These are phyloP conservation scores for cucumber (Cucumis sativus) DNA, from an alignment of 306 rosid species.

Conservation along the genomic window Cucumber_9930_V3 NC_026659.2:30364001-30364500, in stretches of 20 bases:
- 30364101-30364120: background rate
- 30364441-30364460: background rate
- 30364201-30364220: background rate
- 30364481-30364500: conserved; percentile 2
- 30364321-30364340: background rate
- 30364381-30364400: background rate
- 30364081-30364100: background rate
- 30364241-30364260: background rate
- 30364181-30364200: background rate
- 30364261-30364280: background rate
- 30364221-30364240: conserved; percentile 4
- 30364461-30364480: background rate
- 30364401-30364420: background rate
- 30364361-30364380: background rate
- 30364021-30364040: too few species aligned
- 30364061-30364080: background rate
- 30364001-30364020: too few species aligned
- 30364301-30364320: conserved; percentile 5
- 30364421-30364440: background rate
- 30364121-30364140: background rate
- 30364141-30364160: background rate
- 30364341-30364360: background rate
- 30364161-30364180: background rate
- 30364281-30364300: background rate
- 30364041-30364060: too few species aligned